Base-by-base conservation (phyloP, 768 basidiomycete species). In the Tubosaeta brunneosetosa region DNA sequence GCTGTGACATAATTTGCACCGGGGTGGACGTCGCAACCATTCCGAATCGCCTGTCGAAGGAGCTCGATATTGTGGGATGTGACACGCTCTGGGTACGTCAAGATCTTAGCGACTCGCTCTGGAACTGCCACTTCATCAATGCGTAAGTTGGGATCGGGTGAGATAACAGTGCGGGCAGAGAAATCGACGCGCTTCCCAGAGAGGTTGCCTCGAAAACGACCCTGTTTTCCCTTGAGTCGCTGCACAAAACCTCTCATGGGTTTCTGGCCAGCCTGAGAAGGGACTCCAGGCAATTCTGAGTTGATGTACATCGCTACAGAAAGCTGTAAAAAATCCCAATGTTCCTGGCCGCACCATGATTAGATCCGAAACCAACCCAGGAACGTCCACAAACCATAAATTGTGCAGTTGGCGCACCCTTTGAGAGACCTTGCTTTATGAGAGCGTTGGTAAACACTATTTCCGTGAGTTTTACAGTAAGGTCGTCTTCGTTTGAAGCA, bases 111-210 rank as follows among this genome's bases (percentile, higher is more conserved):
- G 11, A 99, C 91, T 41, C 92, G 86, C 68, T 95, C 89, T 0
- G 97, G 97, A 1, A 99, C 89, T 16, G 97, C 97, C 10, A 99
- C 94, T 73, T 99, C 95, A 67, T 99, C 97, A 64, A 99, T 97
- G 47, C 92, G 86, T 57, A 99, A 74, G 66, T 98, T 99, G n/a
- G 97, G 97, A 70, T 99, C 97, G 1, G 97, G 97, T 2, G 94
- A 95, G 65, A 99, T 99, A 69, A 99, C 97, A 7, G 97, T 99
- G 61, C 97, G 88, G 6, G 85, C 95, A 0, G 94, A 97, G 67
- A 98, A 98, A 67, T 99, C 97, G 58, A 99, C 97, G 69, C 97
- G 93, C 71, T 99, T 99, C 56, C 97, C 97, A 0, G 94, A 97
- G 8, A 99, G 78, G 66, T 99, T 99, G 19, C 97, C 97, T 67